Conservation (phyloP, 2,329 filamentous ascomycete species). For the Calonectria hawksworthii region DNA sequence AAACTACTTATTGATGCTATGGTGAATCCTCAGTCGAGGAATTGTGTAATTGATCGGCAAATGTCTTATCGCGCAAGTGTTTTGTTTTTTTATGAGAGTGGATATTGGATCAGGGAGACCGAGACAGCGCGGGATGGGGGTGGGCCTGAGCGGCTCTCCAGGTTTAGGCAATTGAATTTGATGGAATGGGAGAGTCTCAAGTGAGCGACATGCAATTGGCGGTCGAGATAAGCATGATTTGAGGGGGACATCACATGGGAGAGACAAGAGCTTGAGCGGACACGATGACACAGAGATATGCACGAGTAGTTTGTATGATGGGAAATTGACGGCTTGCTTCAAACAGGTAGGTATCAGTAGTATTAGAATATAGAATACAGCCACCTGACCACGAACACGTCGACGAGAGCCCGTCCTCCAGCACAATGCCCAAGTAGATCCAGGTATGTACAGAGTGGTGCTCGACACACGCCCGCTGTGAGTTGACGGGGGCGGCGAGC, state of each 20-base stretch:
- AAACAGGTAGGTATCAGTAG: constrained; percentile 53
- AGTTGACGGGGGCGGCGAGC: constrained; percentile 36
- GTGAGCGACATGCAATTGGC: not conserved
- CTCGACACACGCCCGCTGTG: constrained; percentile 30
- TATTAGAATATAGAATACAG: constrained; percentile 51
- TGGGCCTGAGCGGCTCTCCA: not conserved
- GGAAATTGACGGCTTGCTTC: constrained; percentile 39
- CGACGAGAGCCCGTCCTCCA: constrained; percentile 49
- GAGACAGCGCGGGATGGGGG: not conserved
- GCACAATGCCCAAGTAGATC: constrained; percentile 45
- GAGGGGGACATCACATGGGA: not conserved
- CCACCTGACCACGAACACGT: constrained; percentile 47
- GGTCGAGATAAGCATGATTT: not conserved
- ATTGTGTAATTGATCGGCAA: constrained; percentile 1
- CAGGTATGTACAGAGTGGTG: constrained; percentile 45
- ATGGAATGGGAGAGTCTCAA: not conserved
- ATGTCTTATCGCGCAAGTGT: not conserved
- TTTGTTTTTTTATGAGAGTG: not conserved
- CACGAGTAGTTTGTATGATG: not conserved
- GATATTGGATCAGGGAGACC: not conserved
- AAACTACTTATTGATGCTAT: not conserved
- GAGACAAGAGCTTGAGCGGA: too few species aligned
- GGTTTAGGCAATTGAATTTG: not conserved
- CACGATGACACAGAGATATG: not conserved
- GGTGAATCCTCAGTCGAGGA: not conserved